Percentiles rank a stretch among this genome's conserved stretches.
Conservation (phyloP, 2,329 filamentous ascomycete genomes). For the Dichotomopilus funicola region DNA sequence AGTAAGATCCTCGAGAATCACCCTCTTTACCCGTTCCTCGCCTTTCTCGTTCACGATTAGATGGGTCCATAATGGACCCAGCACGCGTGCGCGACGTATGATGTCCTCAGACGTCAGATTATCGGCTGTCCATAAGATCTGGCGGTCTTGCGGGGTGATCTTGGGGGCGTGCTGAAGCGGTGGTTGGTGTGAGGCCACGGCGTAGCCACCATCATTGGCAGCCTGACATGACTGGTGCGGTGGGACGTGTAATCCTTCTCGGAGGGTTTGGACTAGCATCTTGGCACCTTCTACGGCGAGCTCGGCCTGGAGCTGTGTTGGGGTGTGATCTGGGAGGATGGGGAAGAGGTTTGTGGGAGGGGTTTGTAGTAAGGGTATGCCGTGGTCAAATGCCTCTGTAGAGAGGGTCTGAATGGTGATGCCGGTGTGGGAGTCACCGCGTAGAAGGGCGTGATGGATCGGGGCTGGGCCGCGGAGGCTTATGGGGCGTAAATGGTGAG, state of each 20-base stretch:
- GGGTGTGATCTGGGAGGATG: slow-evolving; percentile 40
- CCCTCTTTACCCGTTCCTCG: slow-evolving; percentile 24
- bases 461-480: slow-evolving; percentile 82
- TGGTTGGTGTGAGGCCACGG: background rate
- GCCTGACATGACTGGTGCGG: slow-evolving; percentile 37
- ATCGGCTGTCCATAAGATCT: slow-evolving; percentile 49
- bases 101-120: slow-evolving; percentile 36
- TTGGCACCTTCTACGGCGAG: slow-evolving; percentile 60
- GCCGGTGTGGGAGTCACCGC: slow-evolving; percentile 55
- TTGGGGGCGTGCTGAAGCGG: slow-evolving; percentile 59
- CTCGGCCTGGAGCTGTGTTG: slow-evolving; percentile 39
- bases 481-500: background rate
- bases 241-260: slow-evolving; percentile 56
- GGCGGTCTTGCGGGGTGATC: slow-evolving; percentile 56
- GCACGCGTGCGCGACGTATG: slow-evolving; percentile 30
- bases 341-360: slow-evolving; percentile 47
- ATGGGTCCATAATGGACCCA: slow-evolving; percentile 52
- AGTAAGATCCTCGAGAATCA: slow-evolving; percentile 31
- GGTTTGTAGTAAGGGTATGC: slow-evolving; percentile 66
- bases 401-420: slow-evolving; percentile 85
- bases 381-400: slow-evolving; percentile 68
- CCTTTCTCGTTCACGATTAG: background rate
- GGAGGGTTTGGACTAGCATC: slow-evolving; percentile 63
- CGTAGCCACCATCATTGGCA: background rate
- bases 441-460: slow-evolving; percentile 74